These are phyloP conservation scores for Candida incommunis DNA, from an alignment of 805 yeast genomes.

Conservation along the genomic window DNA sequence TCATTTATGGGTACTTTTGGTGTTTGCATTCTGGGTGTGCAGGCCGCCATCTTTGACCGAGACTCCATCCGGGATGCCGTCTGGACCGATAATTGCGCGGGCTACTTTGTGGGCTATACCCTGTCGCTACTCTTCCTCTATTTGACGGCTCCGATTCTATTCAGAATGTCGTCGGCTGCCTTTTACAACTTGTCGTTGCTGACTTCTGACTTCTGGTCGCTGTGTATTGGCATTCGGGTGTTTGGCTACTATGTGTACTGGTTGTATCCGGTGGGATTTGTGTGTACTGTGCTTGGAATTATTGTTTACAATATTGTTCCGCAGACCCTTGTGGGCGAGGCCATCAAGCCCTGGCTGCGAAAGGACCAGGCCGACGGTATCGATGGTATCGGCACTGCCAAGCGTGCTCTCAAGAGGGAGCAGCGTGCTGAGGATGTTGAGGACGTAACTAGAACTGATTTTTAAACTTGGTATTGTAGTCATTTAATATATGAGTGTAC, in stretches of 20 bases:
- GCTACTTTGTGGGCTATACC: slow-evolving; percentile 30
- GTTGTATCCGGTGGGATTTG: slow-evolving; percentile 34
- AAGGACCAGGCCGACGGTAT: slow-evolving; percentile 20
- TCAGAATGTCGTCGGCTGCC: slow-evolving; percentile 33
- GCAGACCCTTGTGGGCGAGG: slow-evolving; percentile 23
- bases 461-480: background rate
- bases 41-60: slow-evolving; percentile 30
- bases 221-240: slow-evolving; percentile 29
- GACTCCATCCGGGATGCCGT: slow-evolving; percentile 21
- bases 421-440: background rate
- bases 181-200: slow-evolving; percentile 29
- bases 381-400: slow-evolving; percentile 22
- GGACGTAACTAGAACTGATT: background rate
- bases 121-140: slow-evolving; percentile 26
- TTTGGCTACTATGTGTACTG: slow-evolving; percentile 31
- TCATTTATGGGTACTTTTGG: slow-evolving; percentile 32
- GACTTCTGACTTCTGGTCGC: slow-evolving; percentile 33
- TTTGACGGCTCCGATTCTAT: slow-evolving; percentile 27
- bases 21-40: slow-evolving; percentile 28
- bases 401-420: slow-evolving; percentile 1
- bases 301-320: slow-evolving; percentile 26
- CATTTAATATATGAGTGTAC: background rate
- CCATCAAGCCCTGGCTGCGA: slow-evolving; percentile 30
- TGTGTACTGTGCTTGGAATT: slow-evolving; percentile 27
- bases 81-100: slow-evolving; percentile 27